These are phyloP conservation scores for Cryptosporidium bovis DNA, from an alignment of 169 alveolate genomes.

Conservation along the genomic window DNA sequence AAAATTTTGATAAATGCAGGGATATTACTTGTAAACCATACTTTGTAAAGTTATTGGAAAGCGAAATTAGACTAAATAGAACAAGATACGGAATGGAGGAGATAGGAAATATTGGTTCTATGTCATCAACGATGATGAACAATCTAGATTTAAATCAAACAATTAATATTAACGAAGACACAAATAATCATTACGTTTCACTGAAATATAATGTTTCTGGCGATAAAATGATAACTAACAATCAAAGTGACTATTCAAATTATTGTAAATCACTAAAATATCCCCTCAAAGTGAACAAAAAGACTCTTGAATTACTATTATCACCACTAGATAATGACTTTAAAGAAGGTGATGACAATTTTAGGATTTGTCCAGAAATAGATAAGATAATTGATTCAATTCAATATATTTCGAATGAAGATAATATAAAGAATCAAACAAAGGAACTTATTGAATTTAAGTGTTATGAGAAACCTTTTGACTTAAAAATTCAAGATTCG, in stretches of 20 bases:
- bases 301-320: slow-evolving; percentile 4
- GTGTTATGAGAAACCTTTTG: no score
- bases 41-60: slow-evolving; percentile 39
- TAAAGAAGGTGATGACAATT: neutral
- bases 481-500: no score
- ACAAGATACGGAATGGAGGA: slow-evolving; percentile 39
- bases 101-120: slow-evolving; percentile 19
- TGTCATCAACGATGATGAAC: slow-evolving; percentile 59
- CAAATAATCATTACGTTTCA: slow-evolving; percentile 10
- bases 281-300: slow-evolving; percentile 7
- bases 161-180: neutral
- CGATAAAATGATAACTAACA: neutral
- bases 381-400: slow-evolving; percentile 23
- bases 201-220: slow-evolving; percentile 40
- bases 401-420: neutral
- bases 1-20: slow-evolving; percentile 42
- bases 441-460: neutral
- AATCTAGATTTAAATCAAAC: slow-evolving; percentile 22
- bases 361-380: neutral
- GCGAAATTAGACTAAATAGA: slow-evolving; percentile 5
- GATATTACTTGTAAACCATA: slow-evolving; percentile 19
- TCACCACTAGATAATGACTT: no score
- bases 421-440: neutral
- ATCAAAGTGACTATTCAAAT: neutral
- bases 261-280: neutral